phyloP scores from a whole-genome alignment of 176 grass and related monocot species.

The Oryza glaberrima region DNA sequence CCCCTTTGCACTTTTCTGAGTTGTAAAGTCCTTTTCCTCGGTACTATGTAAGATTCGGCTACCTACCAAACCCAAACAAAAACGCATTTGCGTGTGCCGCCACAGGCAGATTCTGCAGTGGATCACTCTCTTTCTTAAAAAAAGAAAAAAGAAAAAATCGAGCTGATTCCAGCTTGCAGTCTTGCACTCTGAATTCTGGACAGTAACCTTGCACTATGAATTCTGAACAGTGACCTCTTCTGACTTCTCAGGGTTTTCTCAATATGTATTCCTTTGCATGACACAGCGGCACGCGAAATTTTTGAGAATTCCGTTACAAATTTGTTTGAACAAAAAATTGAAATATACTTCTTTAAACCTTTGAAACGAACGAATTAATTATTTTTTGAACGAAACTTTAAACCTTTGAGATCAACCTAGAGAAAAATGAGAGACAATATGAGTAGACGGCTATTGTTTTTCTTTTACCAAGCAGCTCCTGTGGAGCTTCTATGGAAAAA shows the following conservation, averaged over 20 bases:
- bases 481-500: not conserved
- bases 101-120: not conserved
- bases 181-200: not conserved
- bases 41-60: conserved; percentile 38
- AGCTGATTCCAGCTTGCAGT: not conserved
- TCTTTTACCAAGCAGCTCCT: not conserved
- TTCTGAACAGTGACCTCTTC: not conserved
- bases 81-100: not conserved
- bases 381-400: not conserved
- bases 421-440: not conserved
- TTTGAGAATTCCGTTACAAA: not conserved
- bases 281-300: not conserved
- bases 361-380: not conserved
- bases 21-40: conserved; percentile 37
- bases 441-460: not conserved
- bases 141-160: not conserved
- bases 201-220: not conserved
- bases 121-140: conserved; percentile 1
- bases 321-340: not conserved
- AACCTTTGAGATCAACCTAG: not conserved
- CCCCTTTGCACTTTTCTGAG: conserved; percentile 1
- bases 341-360: not conserved
- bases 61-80: conserved; percentile 26
- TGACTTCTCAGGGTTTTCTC: not conserved
- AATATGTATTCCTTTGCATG: not conserved